Evolutionary conservation across 768 basidiomycete species (phyloP).

Genomic region (Crucibulum laeve): DNA sequence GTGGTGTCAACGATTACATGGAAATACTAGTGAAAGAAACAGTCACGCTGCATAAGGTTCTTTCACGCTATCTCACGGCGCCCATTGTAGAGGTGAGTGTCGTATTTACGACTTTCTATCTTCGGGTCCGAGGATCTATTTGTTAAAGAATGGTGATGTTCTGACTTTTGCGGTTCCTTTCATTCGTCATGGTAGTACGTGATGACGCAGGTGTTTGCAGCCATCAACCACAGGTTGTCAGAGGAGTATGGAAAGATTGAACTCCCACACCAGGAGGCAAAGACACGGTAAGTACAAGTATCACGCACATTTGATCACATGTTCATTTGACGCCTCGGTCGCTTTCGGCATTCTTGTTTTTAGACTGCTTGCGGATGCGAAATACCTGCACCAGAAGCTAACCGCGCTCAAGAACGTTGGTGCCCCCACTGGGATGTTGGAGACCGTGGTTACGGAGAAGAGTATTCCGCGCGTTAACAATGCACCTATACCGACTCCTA

Average conservation of each 20-base stretch:
- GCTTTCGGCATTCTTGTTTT: slow-evolving; percentile 4
- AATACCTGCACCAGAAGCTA: slow-evolving; percentile 71
- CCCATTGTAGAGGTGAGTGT: slow-evolving; percentile 79
- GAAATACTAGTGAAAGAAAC: slow-evolving; percentile 93
- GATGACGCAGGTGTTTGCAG: slow-evolving; percentile 92
- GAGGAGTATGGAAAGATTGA: slow-evolving; percentile 85
- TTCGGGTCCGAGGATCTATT: slow-evolving; percentile 3
- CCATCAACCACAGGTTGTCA: slow-evolving; percentile 85
- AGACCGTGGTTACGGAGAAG: slow-evolving; percentile 84
- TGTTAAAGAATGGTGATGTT: not conserved
- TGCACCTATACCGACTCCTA: slow-evolving; percentile 17
- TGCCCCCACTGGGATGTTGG: slow-evolving; percentile 73
- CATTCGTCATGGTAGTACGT: slow-evolving; percentile 55
- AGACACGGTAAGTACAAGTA: slow-evolving; percentile 60
- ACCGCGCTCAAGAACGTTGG: slow-evolving; percentile 70
- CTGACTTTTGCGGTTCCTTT: slow-evolving; percentile 8
- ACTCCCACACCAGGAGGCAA: slow-evolving; percentile 78
- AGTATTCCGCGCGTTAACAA: slow-evolving; percentile 35
- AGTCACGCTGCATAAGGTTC: slow-evolving; percentile 90
- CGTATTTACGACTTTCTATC: not conserved
- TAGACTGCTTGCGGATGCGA: slow-evolving; percentile 80
- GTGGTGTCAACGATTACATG: slow-evolving; percentile 86
- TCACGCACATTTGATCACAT: slow-evolving; percentile 3
- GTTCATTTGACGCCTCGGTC: not conserved
- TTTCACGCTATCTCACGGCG: slow-evolving; percentile 81